phyloP scores from a whole-genome alignment of 2,329 filamentous ascomycete species.

The Botrytis byssoidea region DNA sequence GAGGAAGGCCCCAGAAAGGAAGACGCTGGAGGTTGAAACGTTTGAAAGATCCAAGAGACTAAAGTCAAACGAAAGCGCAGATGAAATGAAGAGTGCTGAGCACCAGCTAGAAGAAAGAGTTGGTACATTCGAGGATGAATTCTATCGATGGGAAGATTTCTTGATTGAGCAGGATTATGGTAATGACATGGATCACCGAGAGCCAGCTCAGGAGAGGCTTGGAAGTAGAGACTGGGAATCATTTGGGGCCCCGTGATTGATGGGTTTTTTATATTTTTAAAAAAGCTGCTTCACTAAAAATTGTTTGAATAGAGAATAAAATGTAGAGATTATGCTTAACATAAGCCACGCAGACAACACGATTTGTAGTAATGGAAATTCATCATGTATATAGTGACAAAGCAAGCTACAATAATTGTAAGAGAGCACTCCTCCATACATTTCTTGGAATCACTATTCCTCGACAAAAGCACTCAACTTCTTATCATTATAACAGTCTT shows the following conservation, averaged over 20 bases:
- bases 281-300: neutral
- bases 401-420: neutral
- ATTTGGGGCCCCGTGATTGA: neutral
- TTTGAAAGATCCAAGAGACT: neutral
- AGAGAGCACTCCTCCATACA: neutral
- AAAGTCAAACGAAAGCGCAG: neutral
- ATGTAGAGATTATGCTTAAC: neutral
- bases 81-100: neutral
- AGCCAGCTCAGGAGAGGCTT: neutral
- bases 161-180: neutral
- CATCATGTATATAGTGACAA: neutral
- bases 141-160: neutral
- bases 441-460: neutral
- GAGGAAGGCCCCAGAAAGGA: neutral
- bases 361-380: neutral
- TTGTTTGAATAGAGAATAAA: neutral
- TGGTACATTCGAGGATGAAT: neutral
- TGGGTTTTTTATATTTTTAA: neutral
- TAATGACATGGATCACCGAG: neutral
- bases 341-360: neutral
- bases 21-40: neutral
- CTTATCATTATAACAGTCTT: constrained; percentile 13
- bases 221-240: neutral
- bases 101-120: neutral
- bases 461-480: constrained; percentile 14